A percentile compares a stretch with the other conserved stretches of the same genome.
Evolutionary conservation across 2,329 filamentous ascomycete species (phyloP).

Genomic region (Graphilbum fragrans): DNA sequence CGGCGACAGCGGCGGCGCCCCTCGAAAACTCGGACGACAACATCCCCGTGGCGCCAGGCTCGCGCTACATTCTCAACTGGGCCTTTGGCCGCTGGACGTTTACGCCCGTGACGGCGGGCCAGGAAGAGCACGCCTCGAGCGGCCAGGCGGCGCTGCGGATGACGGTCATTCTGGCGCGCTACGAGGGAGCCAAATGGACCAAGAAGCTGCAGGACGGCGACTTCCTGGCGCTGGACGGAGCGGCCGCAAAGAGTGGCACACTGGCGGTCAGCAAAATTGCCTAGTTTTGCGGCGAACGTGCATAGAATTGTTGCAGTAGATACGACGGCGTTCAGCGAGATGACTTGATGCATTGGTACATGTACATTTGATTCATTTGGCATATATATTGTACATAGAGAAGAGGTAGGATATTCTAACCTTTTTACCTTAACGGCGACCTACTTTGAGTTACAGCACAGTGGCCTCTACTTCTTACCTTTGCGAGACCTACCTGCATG

Average conservation of each 20-base stretch:
- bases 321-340: too few relatives aligned
- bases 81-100: constrained; percentile 95
- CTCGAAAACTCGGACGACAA: constrained; percentile 35
- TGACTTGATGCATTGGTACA: too few relatives aligned
- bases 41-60: constrained; percentile 8
- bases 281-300: constrained; percentile 11
- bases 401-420: too few relatives aligned
- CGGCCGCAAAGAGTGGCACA: constrained; percentile 29
- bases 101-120: constrained; percentile 38
- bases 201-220: constrained; percentile 54
- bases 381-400: too few relatives aligned
- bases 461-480: too few relatives aligned
- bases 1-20: constrained; percentile 16
- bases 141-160: constrained; percentile 47
- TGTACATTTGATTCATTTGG: too few relatives aligned
- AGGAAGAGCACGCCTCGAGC: constrained; percentile 41
- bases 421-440: too few relatives aligned
- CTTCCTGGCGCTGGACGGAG: constrained; percentile 36
- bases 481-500: too few relatives aligned
- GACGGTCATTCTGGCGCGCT: constrained; percentile 63
- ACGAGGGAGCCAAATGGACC: constrained; percentile 66
- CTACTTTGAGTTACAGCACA: too few relatives aligned
- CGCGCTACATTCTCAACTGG: constrained; percentile 89
- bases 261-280: constrained; percentile 40
- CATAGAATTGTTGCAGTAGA: too few relatives aligned